phyloP scores from a whole-genome alignment of 192 early-diverging fungal species.

The Radiomyces spectabilis region DNA sequence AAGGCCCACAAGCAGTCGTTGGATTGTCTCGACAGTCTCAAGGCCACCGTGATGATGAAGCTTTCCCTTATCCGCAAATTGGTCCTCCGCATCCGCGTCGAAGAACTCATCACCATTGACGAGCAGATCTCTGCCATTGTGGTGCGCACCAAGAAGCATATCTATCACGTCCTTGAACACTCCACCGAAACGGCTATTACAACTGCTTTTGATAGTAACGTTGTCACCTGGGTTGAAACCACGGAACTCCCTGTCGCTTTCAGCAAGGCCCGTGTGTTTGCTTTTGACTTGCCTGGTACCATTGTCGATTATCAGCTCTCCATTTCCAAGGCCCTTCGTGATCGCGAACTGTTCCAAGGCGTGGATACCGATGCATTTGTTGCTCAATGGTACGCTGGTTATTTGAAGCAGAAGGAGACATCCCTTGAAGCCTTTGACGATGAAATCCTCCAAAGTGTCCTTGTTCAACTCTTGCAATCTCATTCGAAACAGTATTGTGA shows the following conservation, averaged over 20 bases:
- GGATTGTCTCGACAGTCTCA: constrained; percentile 1
- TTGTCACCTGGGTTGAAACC: constrained; percentile 17
- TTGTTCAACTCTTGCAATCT: background rate
- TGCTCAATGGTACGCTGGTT: constrained; percentile 12
- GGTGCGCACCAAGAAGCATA: constrained; percentile 3
- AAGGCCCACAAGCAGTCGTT: constrained; percentile 8
- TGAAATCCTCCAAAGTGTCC: background rate
- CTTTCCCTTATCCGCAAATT: too few relatives aligned
- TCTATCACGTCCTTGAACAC: background rate
- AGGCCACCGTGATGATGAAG: background rate
- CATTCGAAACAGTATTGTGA: constrained; percentile 4
- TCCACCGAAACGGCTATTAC: constrained; percentile 4
- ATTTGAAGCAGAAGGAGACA: background rate
- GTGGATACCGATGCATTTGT: background rate
- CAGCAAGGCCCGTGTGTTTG: constrained; percentile 4
- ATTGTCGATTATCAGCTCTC: constrained; percentile 9
- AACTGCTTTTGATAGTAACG: constrained; percentile 14
- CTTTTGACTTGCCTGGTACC: constrained; percentile 14
- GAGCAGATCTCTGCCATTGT: constrained; percentile 3
- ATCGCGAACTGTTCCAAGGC: background rate
- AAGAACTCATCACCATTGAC: constrained; percentile 1
- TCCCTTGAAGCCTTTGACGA: background rate
- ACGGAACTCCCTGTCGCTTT: constrained; percentile 10
- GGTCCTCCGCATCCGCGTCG: too few relatives aligned
- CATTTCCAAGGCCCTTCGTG: background rate